These are phyloP conservation scores for Leucogyrophana mollusca DNA, from an alignment of 768 basidiomycete species.

Conservation along the genomic window DNA sequence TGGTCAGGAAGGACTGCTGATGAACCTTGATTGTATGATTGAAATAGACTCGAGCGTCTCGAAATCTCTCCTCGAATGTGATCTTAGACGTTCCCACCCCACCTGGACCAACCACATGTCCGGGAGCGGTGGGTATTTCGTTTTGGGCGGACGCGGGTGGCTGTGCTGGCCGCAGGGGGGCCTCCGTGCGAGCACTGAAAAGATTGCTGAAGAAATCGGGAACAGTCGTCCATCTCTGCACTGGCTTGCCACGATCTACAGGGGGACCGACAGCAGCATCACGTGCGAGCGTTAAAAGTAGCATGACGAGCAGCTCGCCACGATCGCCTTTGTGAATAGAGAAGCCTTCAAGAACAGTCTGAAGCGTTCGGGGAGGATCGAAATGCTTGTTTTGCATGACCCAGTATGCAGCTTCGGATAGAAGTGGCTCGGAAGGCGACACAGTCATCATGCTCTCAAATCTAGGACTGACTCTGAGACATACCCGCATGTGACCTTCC, in stretches of 20 bases:
- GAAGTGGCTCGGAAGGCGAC: constrained; percentile 25
- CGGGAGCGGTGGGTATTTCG: no score
- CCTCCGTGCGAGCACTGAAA: background rate
- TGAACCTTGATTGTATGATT: constrained; percentile 31
- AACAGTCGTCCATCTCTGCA: background rate
- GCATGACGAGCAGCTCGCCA: constrained; percentile 19
- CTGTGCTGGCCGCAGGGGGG: background rate
- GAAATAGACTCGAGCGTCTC: constrained; percentile 22
- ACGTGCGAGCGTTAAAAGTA: constrained; percentile 20
- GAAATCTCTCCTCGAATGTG: constrained; percentile 11
- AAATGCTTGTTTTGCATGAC: constrained; percentile 10
- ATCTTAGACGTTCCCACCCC: no score
- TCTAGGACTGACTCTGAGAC: constrained; percentile 13
- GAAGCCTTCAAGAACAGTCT: constrained; percentile 3
- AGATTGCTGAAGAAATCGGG: background rate
- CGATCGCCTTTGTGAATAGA: constrained; percentile 19
- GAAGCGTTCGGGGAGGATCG: constrained; percentile 2
- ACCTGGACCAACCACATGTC: no score
- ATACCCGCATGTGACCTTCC: constrained; percentile 30
- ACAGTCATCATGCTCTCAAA: constrained; percentile 20
- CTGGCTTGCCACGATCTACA: background rate
- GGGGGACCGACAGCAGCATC: constrained; percentile 15
- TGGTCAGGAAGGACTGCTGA: constrained; percentile 15
- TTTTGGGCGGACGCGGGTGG: no score
- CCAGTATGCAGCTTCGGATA: constrained; percentile 25